Base-by-base conservation (phyloP, 192 early-diverging fungal genomes). In the Spinellus fusiger region DNA sequence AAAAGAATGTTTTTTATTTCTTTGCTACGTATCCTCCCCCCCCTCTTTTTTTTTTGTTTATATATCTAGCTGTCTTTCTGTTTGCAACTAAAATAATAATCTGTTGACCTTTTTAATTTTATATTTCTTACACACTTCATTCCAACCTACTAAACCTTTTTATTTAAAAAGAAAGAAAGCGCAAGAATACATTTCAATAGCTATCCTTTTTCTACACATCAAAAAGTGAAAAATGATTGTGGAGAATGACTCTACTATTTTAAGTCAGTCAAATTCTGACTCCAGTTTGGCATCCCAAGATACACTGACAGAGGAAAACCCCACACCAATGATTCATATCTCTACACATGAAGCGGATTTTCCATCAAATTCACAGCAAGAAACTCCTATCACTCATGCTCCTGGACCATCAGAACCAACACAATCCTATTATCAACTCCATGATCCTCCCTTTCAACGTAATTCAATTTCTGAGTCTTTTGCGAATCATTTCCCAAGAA, bases 261-360 rank as follows among this genome's bases (percentile, higher is more conserved):
- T 29, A 15, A 29, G 28, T 15, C 27, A 53, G 31, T 26, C 37
- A 3, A 31, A 31, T 35, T 60, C 59, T 3, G 33, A 50, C 33
- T 57, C 54, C 4, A 66, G 57, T 32, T 34, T 66, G 15, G 50
- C 47, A 22, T 66, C 64, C 26, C 56, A 59, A 32, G 29, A 37
- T 28, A 66, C 64, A 13, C 28, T 66, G 34, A 66, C 64, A 46
- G 64, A 66, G 28, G 46, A 10, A 12, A n/a, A n/a, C n/a, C n/a
- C n/a, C n/a, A n/a, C n/a, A n/a, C n/a, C n/a, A n/a, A n/a, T n/a
- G n/a, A n/a, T n/a, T n/a, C n/a, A n/a, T n/a, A n/a, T n/a, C n/a
- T n/a, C n/a, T n/a, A n/a, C n/a, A n/a, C n/a, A n/a, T n/a, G 23
- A 34, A 27, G 5, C 54, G 6, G 22, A 35, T 35, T 12, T 33